A percentile compares a stretch with the other conserved stretches of the same genome.
Conservation (phyloP, 1,284 basidiomycete genomes). For the Exobasidium cylindrosporum region DNA sequence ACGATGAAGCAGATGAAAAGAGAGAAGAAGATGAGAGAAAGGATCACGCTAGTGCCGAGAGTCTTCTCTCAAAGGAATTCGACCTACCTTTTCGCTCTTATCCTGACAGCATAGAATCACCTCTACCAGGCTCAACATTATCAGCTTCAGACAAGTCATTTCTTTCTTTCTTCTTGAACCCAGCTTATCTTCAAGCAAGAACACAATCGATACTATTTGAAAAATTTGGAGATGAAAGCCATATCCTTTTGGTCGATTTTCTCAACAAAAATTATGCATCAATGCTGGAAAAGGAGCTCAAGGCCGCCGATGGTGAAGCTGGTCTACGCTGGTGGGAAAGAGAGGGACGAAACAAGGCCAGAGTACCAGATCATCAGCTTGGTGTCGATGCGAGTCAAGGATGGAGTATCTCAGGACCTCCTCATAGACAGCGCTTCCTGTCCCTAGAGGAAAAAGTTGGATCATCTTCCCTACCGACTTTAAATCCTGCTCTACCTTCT, state of each 20-base stretch:
- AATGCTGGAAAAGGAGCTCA: slow-evolving; percentile 38
- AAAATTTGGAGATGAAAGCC: slow-evolving; percentile 83
- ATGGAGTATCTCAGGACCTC: slow-evolving; percentile 80
- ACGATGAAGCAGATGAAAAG: slow-evolving; percentile 64
- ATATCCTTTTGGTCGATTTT: slow-evolving; percentile 64
- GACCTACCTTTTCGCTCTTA: slow-evolving; percentile 63
- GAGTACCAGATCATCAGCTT: slow-evolving; percentile 33
- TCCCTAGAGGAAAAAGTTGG: slow-evolving; percentile 53
- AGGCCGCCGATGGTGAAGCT: slow-evolving; percentile 62
- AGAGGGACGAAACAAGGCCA: slow-evolving; percentile 25
- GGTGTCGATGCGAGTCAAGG: slow-evolving; percentile 25
- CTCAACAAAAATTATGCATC: slow-evolving; percentile 43
- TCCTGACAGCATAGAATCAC: slow-evolving; percentile 27
- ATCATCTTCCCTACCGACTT: neutral
- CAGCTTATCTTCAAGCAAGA: slow-evolving; percentile 78
- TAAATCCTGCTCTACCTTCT: slow-evolving; percentile 55
- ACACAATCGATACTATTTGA: slow-evolving; percentile 76
- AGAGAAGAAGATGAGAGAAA: slow-evolving; percentile 30
- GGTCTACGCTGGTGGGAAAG: slow-evolving; percentile 45
- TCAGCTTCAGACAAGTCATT: slow-evolving; percentile 41
- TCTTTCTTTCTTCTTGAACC: slow-evolving; percentile 71
- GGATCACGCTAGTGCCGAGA: slow-evolving; percentile 21
- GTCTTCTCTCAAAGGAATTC: slow-evolving; percentile 62
- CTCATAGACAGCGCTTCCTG: slow-evolving; percentile 90
- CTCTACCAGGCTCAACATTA: slow-evolving; percentile 47